Evolutionary conservation across 192 early-diverging fungal species (phyloP).

Genomic region (Linnemannia exigua): DNA sequence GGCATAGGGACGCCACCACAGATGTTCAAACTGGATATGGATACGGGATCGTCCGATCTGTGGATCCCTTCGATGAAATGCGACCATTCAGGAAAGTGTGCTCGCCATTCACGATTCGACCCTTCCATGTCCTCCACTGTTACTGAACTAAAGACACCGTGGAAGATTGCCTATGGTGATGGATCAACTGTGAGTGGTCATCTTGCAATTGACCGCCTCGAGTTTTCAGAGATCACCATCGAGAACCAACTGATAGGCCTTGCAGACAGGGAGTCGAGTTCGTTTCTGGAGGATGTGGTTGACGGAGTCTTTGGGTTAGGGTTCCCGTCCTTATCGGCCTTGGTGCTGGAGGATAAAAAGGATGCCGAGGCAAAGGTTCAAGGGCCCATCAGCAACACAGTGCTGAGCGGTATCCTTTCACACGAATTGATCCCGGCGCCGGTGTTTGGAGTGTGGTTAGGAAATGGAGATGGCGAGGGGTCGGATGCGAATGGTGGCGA

Average conservation of each 20-base stretch:
- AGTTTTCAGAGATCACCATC: conserved; percentile 66
- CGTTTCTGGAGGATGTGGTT: conserved; percentile 69
- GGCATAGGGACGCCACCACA: conserved; percentile 77
- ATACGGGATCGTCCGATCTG: conserved; percentile 80
- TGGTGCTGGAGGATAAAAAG: conserved; percentile 16
- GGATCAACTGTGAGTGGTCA: conserved; percentile 58
- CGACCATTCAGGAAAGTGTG: conserved; percentile 18
- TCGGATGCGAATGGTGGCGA: conserved; percentile 52
- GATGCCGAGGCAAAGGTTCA: background rate
- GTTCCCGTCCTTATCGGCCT: conserved; percentile 58
- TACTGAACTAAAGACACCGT: conserved; percentile 29
- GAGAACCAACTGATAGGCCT: conserved; percentile 74
- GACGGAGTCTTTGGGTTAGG: conserved; percentile 80
- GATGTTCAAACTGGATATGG: conserved; percentile 77
- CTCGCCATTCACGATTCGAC: conserved; percentile 27
- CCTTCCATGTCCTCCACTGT: conserved; percentile 39
- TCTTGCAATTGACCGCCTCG: conserved; percentile 63
- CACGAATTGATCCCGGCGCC: conserved; percentile 71
- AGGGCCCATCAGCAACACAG: conserved; percentile 52
- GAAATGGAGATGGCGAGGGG: conserved; percentile 59
- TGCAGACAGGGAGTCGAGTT: conserved; percentile 67
- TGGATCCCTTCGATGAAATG: conserved; percentile 67
- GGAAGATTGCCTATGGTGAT: conserved; percentile 62
- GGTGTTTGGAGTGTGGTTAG: conserved; percentile 80
- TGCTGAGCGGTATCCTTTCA: conserved; percentile 66